Conservation (phyloP, 257 asterid genomes). For the Penstemon newberryi region DNA sequence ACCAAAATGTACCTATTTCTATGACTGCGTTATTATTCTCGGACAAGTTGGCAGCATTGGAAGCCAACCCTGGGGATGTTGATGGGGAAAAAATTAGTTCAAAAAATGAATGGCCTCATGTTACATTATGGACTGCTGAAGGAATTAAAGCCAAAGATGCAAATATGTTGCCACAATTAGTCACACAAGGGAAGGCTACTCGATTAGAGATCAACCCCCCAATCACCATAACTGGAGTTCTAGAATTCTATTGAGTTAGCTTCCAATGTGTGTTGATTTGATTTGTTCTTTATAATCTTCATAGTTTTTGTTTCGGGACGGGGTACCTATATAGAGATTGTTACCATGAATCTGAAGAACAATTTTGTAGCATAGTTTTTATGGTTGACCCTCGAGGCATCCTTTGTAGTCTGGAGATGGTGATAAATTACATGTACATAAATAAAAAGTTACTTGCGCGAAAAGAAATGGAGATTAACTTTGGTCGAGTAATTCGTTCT, state of each 20-base stretch:
- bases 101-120: conserved; percentile 87
- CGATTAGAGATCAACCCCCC: conserved; percentile 79
- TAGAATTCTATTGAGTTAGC: conserved; percentile 54
- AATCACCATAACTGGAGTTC: conserved; percentile 56
- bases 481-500: too few relatives aligned
- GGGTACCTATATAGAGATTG: conserved; percentile 8
- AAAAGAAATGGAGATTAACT: too few relatives aligned
- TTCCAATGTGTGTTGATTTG: not conserved
- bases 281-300: not conserved
- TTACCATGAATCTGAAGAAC: conserved; percentile 16
- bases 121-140: conserved; percentile 76
- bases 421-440: too few relatives aligned
- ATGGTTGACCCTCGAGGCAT: too few relatives aligned
- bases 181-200: conserved; percentile 69
- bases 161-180: conserved; percentile 59
- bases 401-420: too few relatives aligned
- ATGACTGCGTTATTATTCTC: conserved; percentile 61
- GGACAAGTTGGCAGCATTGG: conserved; percentile 75
- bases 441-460: too few relatives aligned
- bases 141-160: conserved; percentile 76
- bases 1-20: conserved; percentile 59
- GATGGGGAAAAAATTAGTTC: conserved; percentile 76
- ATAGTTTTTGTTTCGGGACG: conserved; percentile 19
- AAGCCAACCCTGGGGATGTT: conserved; percentile 61
- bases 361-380: conserved; percentile 34